Percentiles rank a stretch among this genome's conserved stretches.
phyloP scores from a whole-genome alignment of 225 moss, liverwort and hornwort species.

The Climacium dendroides region DNA sequence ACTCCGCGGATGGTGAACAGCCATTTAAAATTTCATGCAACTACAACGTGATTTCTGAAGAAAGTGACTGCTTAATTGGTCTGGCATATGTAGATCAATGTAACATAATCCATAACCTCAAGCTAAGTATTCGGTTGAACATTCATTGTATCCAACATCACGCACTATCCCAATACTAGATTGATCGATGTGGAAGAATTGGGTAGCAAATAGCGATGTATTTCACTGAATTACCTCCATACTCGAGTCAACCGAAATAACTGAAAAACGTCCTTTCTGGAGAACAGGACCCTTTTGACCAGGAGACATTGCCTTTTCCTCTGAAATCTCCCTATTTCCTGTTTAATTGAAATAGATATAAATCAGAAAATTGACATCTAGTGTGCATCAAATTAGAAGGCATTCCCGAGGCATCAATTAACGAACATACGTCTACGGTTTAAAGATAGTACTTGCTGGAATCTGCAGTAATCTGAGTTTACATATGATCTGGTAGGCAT shows the following conservation, averaged over 20 bases:
- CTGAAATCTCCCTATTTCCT: conserved; percentile 25
- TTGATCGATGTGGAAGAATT: not conserved
- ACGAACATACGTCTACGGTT: not conserved
- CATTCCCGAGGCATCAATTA: not conserved
- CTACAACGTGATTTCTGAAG: not conserved
- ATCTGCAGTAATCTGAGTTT: not conserved
- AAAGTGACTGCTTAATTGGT: not conserved
- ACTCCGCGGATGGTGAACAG: not conserved
- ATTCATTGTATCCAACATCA: not conserved
- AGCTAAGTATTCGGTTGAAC: not conserved
- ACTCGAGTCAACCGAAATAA: conserved; percentile 63
- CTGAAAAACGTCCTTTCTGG: conserved; percentile 86
- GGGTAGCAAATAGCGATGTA: not conserved
- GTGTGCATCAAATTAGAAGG: not conserved
- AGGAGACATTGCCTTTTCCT: conserved; percentile 38
- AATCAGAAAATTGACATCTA: not conserved
- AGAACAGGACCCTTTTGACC: conserved; percentile 41
- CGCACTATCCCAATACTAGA: not conserved
- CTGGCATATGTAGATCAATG: not conserved
- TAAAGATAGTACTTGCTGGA: not conserved
- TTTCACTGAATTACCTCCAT: conserved; percentile 29
- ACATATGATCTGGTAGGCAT: not conserved
- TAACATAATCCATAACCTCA: not conserved
- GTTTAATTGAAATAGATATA: not conserved
- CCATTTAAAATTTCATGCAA: not conserved